Base-by-base conservation (phyloP, 441 rosid species). In the Pelargonium exstipulatum region DNA sequence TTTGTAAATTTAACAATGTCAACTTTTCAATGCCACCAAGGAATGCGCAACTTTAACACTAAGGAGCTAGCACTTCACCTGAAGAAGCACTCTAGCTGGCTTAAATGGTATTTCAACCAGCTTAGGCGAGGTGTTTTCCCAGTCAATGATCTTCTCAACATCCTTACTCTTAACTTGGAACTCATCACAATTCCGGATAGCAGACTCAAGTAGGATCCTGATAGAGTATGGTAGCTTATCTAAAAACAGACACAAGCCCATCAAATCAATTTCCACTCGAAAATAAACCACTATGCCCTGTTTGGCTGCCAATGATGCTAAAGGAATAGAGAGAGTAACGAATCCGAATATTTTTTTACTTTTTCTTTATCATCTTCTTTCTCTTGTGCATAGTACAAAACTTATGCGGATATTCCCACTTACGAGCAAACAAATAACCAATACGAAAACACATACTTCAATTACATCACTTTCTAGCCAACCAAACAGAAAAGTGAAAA, bases 81-180 rank as follows among this genome's bases (percentile, higher is more conserved):
- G 91, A 65, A 87, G 89, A 68, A 87, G 80, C 69, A 87, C 91
- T 62, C 91, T 81, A 60, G 91, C 89, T 1, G 91, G 91, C 74
- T 85, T 87, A 64, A 87, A 87, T 6, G 91, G 91, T 74, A 87
- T 87, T 78, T 87, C 91, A 43, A 87, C 91, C 65, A 76, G 87
- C 62, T 83, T 87, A 10, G 87, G 91, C 64, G 89, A 69, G 3
- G 89, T 77, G 51, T 77, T 87, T 70, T 85, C 87, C 91, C 91
- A 87, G 51, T 87, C 88, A 67, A 86, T 78, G 65, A 86, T 86
- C 90, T 32, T 32, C 35, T 87, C 91, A 24, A 87, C 87, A 81
- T 87, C 91, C 60, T 81, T 75, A 66, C 86, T 81, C 79, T 83
- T 85, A 42, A 87, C 88, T 82, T 87, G 84, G 72, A 87, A 85